Base-by-base conservation (phyloP, 179 eudicot genomes). In the Beta macrorhiza region DNA sequence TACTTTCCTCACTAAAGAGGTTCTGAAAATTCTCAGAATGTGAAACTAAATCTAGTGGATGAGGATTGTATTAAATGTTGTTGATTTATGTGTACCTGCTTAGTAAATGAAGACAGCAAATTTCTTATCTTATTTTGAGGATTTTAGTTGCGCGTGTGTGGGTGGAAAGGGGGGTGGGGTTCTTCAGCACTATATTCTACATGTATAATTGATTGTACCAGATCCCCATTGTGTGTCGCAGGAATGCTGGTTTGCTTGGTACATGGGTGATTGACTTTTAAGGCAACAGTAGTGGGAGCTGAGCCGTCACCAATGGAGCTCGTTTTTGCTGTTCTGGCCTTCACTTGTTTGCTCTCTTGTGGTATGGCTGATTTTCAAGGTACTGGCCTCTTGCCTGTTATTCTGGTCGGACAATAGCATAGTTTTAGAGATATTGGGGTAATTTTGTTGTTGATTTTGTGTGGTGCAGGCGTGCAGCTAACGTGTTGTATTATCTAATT, bases 341-440 rank as follows among this genome's bases (percentile, higher is more conserved):
- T 86, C 78, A 72, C 88, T 64, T 88, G 85, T 75, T 82, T 92
- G 78, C 82, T 70, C 32, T 67, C 88, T 72, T 79, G 70, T 80
- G 87, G 78, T 53, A 58, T 80, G 32, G 88, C 93, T 53, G 89
- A 91, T 86, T 72, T 78, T 59, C 95, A 93, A 91, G 98, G 98
- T 93, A 88, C 37, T 49, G 11, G 42, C 57, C 59, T 49, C 49
- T 67, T 45, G 62, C 56, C 55, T 19, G 73, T 63, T 62, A 19
- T 29, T 70, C 29, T 52, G 63, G 69, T 64, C 71, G 49, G 49
- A 47, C 9, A 37, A 12, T 49, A 17, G 22, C 29, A 67, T 45
- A 16, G 2, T 73, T 53, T 55, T 25, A 25, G 19, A 53, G 61
- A 42, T 44, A 22, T 13, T 52, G 61, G 63, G 45, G 20, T 51